A percentile compares a stretch with the other conserved stretches of the same genome.
phyloP scores from a whole-genome alignment of 306 rosid genomes.

The Prunus persica region DNA sequence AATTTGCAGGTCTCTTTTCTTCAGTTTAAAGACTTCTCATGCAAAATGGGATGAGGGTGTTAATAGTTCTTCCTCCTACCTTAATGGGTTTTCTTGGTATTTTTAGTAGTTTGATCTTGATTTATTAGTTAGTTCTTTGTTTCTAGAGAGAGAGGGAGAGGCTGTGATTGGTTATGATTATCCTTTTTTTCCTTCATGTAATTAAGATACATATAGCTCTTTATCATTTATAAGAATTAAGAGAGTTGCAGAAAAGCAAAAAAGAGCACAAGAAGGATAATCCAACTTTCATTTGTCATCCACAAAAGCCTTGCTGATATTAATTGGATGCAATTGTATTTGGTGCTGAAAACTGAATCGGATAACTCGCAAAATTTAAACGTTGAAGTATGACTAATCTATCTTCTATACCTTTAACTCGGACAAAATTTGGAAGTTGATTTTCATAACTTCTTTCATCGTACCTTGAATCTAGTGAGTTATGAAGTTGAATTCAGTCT shows the following conservation, averaged over 20 bases:
- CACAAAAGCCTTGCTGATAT: neutral
- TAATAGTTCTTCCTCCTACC: slow-evolving; percentile 5
- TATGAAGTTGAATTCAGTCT: no score
- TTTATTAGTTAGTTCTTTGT: neutral
- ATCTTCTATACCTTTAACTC: no score
- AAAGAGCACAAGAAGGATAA: neutral
- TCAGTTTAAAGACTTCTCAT: slow-evolving; percentile 20
- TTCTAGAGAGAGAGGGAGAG: neutral
- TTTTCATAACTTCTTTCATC: no score
- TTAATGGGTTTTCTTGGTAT: slow-evolving; percentile 21
- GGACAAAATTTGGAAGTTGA: no score
- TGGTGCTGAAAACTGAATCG: no score
- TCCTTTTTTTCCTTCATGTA: neutral
- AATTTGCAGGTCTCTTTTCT: slow-evolving; percentile 63
- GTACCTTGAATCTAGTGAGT: no score
- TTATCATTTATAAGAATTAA: neutral
- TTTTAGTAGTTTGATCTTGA: neutral
- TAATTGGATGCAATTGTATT: no score
- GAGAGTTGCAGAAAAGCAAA: neutral
- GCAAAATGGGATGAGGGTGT: neutral
- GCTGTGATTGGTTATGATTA: neutral
- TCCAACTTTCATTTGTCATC: no score
- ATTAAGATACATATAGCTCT: neutral
- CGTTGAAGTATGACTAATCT: no score
- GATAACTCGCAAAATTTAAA: no score